These are phyloP conservation scores for Pterocarpus santalinus DNA, from an alignment of 306 rosid genomes.

Conservation along the genomic window DNA sequence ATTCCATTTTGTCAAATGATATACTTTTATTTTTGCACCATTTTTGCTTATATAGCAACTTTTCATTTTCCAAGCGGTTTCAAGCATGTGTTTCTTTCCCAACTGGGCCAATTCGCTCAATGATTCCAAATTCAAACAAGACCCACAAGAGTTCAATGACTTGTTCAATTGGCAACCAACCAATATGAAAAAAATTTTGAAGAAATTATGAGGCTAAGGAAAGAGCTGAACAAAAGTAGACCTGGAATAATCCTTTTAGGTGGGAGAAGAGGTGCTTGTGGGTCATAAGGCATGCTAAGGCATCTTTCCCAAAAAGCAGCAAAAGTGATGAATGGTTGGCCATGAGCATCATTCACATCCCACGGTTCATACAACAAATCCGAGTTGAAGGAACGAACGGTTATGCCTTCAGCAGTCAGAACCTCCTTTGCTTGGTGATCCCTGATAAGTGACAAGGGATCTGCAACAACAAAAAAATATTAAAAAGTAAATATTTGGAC, in stretches of 20 bases:
- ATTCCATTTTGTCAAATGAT: slow-evolving; percentile 21
- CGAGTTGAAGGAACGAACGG: slow-evolving; percentile 88
- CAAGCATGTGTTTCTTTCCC: slow-evolving; percentile 30
- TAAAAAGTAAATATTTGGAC: slow-evolving; percentile 4
- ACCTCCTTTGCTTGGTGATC: slow-evolving; percentile 93
- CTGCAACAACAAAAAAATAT: slow-evolving; percentile 56
- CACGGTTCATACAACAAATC: slow-evolving; percentile 98
- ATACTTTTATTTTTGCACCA: slow-evolving; percentile 26
- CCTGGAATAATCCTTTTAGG: slow-evolving; percentile 96
- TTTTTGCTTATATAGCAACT: not conserved
- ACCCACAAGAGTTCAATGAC: slow-evolving; percentile 12
- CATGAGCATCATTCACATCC: slow-evolving; percentile 91
- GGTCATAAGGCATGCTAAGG: slow-evolving; percentile 98
- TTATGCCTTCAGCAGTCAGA: slow-evolving; percentile 79
- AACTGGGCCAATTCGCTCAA: slow-evolving; percentile 28
- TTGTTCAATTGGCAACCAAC: slow-evolving; percentile 25
- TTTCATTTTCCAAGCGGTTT: not conserved
- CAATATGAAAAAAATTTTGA: not conserved
- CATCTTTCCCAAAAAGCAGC: slow-evolving; percentile 95
- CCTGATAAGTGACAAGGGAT: slow-evolving; percentile 92
- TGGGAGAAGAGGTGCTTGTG: slow-evolving; percentile 97
- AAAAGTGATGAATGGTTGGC: slow-evolving; percentile 89
- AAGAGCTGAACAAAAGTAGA: slow-evolving; percentile 41
- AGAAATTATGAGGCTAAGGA: slow-evolving; percentile 26
- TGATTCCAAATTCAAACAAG: slow-evolving; percentile 35